Evolutionary conservation across 129 eudicot genomes (phyloP), one percentile per base, ranked within the genome.

Genomic region (Flaveria linearis): DNA sequence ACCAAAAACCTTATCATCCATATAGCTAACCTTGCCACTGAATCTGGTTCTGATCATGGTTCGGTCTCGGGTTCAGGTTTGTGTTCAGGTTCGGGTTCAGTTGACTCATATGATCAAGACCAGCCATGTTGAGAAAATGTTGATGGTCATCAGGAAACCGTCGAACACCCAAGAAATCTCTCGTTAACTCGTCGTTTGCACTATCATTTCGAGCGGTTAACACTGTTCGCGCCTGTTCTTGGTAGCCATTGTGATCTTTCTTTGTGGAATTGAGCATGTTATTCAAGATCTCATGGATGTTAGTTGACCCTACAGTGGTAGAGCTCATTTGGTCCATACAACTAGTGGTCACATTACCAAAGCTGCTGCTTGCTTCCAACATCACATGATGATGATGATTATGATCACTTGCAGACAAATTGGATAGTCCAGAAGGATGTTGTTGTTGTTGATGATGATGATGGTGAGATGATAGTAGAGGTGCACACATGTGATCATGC

Each of bases 91-190:
- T 87, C 12, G 86, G 82, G 57, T 78, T 56, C 53, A 83, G 0
- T 36, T 82, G 81, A 71, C 64, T 80, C 78, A 84, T 75, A 14
- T 63, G 92, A 74, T 79, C 78, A 82, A 82, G 79, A 62, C 78
- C 86, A 67, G 86, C 69, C 69, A 84, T 84, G 67, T 69, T 85
- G 25, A 86, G 58, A 71, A 86, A 82, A 52, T 84, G 86, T 15
- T 80, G 79, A 49, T 86, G 85, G 42, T 36, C 64, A 50, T 20
- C 51, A 5, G 92, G 85, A 47, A 87, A 86, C 6, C 86, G 86
- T 82, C 84, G 83, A 13, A 88, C 74, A 10, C 96, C 93, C 82
- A 90, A 88, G 71, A 90, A 90, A 78, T 90, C 96, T 83, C 93
- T 84, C 5, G 96, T 90, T 81, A 90, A 46, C 46, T 87, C 92